Evolutionary conservation across 2,329 filamentous ascomycete species (phyloP).

Genomic region (Phialocephala sp.): DNA sequence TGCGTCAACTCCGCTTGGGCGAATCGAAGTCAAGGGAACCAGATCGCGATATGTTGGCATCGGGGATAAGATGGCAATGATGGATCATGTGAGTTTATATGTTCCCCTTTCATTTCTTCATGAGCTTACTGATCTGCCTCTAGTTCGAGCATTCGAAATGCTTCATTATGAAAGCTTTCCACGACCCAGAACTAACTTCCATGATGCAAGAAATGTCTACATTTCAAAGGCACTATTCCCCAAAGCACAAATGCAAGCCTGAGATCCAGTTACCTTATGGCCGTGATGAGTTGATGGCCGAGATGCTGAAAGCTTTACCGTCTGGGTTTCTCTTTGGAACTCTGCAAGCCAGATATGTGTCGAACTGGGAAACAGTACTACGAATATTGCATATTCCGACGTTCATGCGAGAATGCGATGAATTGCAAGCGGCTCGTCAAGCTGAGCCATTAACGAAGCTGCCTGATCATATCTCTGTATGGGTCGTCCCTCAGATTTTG

Average conservation of each 20-base stretch:
- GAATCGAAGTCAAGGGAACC: conserved; percentile 23
- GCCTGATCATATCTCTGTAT: conserved; percentile 21
- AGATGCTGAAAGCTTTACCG: conserved; percentile 31
- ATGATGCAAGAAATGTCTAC: conserved; percentile 28
- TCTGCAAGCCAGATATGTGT: conserved; percentile 24
- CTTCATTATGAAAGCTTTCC: conserved; percentile 27
- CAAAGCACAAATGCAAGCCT: conserved; percentile 8
- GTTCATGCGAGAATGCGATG: conserved; percentile 24
- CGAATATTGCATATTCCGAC: conserved; percentile 33
- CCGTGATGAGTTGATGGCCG: conserved; percentile 17
- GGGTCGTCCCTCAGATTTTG: conserved; percentile 30
- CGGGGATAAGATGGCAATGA: conserved; percentile 28
- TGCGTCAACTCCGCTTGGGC: conserved; percentile 15
- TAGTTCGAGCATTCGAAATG: conserved; percentile 29
- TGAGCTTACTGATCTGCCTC: neutral
- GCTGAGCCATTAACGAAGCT: conserved; percentile 13
- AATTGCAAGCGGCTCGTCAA: conserved; percentile 16
- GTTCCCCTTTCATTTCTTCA: too few relatives aligned
- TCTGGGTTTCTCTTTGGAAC: conserved; percentile 14
- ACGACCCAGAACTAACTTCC: conserved; percentile 18
- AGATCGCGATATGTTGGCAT: conserved; percentile 25
- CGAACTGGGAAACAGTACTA: conserved; percentile 29
- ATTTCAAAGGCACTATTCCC: conserved; percentile 24
- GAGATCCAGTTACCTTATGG: conserved; percentile 3
- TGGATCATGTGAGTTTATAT: conserved; percentile 27